Base-by-base conservation (phyloP, 306 rosid genomes). In the Leucaena leucocephala region DNA sequence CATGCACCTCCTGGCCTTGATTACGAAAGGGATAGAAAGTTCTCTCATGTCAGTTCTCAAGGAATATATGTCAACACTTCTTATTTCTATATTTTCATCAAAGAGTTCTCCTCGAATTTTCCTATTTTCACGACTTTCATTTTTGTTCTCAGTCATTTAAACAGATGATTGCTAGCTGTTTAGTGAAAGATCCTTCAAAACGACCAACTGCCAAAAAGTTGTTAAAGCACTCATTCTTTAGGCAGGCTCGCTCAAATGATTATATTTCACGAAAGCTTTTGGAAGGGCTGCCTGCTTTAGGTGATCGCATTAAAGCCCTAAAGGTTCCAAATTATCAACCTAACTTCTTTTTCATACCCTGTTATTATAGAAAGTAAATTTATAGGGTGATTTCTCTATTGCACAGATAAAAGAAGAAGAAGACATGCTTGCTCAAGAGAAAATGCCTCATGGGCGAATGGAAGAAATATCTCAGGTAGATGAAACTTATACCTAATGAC, bases 1-100 rank as follows among this genome's bases (percentile, higher is more conserved):
- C 88, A 87, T 84, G 94, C 94, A 59, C 99, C 98, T 52, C 99
- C 98, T 2, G 90, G 97, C 82, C 98, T 93, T 81, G 96, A 91
- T 79, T 87, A 90, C 33, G 94, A 92, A 87, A 88, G 97, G 77
- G 98, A 93, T 65, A 85, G 58, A 62, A 91, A 91, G 80, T 95
- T 95, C 84, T 87, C 94, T 19, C 87, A 87, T 90, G 99, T 91
- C 83, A 66, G 78, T 42, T 77, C 61, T 78, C 63, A 76, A 63
- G 19, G 14, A 38, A 71, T 54, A 4, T 21, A 27, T 65, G 12
- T 22, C 57, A 17, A 39, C 16, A 34, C 54, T 27, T 27, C 27
- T 27, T 39, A 6, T 36, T n/a, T 38, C 44, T 10, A 54, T 36
- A 19, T 43, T 36, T 81, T 69, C 73, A 73, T 64, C 69, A 16